Conservation (phyloP, 2,329 filamentous ascomycete genomes). For the Emmonsiellopsis sp. region DNA sequence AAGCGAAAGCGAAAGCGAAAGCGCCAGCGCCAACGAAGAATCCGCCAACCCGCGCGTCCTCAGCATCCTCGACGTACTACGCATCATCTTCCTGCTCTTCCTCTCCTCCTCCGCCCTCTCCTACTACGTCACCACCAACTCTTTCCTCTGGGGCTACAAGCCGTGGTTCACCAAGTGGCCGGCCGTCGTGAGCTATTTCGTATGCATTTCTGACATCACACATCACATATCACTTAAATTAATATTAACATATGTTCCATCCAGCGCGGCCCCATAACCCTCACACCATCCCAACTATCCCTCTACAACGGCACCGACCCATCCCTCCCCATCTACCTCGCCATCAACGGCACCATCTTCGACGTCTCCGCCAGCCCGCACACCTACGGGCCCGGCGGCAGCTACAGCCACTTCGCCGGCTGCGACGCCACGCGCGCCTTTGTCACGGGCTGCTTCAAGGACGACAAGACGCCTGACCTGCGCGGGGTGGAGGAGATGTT, state of each 20-base stretch:
- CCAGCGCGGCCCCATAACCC: slow-evolving; percentile 49
- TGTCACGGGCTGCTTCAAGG: slow-evolving; percentile 84
- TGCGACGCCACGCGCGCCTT: slow-evolving; percentile 79
- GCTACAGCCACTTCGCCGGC: slow-evolving; percentile 80
- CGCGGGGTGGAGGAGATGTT: slow-evolving; percentile 83
- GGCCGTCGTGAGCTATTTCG: slow-evolving; percentile 52
- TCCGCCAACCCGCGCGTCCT: slow-evolving; percentile 2
- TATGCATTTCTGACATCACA: slow-evolving; percentile 30
- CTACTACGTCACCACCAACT: slow-evolving; percentile 66
- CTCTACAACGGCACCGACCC: slow-evolving; percentile 69
- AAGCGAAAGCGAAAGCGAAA: not conserved
- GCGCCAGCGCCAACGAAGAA: slow-evolving; percentile 3
- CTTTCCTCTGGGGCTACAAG: slow-evolving; percentile 58
- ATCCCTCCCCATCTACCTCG: slow-evolving; percentile 73
- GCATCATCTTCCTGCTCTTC: slow-evolving; percentile 7
- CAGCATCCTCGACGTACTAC: slow-evolving; percentile 11
- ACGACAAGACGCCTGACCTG: slow-evolving; percentile 75
- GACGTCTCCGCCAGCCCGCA: slow-evolving; percentile 49
- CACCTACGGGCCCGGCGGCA: slow-evolving; percentile 70
- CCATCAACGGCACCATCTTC: slow-evolving; percentile 62
- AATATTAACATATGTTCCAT: slow-evolving; percentile 12
- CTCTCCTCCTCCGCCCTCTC: slow-evolving; percentile 45
- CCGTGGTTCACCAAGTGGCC: slow-evolving; percentile 51
- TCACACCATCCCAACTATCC: slow-evolving; percentile 67
- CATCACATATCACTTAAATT: not conserved